Evolutionary conservation across 2,329 filamentous ascomycete species (phyloP).

Genomic region (Paecilomyces formosus): DNA sequence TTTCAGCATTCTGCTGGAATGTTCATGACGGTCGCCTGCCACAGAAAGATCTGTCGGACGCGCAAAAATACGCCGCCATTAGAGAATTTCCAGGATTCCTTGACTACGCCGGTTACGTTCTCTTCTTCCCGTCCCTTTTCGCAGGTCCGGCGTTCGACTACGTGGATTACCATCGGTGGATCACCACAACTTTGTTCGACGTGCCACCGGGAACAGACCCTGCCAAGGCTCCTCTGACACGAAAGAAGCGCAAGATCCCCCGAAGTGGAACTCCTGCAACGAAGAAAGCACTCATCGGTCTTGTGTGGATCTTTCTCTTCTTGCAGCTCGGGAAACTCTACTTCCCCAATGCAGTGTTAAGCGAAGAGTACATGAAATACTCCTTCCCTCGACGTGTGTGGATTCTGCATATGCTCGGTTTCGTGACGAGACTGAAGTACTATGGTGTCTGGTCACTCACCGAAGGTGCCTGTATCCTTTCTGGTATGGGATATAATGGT

Average conservation of each 20-base stretch:
- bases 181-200: constrained; percentile 92
- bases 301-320: constrained; percentile 74
- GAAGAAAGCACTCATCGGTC: constrained; percentile 64
- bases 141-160: constrained; percentile 92
- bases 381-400: constrained; percentile 66
- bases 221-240: constrained; percentile 72
- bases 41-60: constrained; percentile 70
- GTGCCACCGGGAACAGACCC: constrained; percentile 74
- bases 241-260: constrained; percentile 87
- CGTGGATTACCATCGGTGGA: constrained; percentile 83
- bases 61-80: constrained; percentile 76
- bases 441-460: constrained; percentile 93
- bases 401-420: constrained; percentile 73
- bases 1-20: constrained; percentile 96
- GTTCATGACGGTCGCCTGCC: constrained; percentile 83
- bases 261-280: constrained; percentile 79
- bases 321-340: constrained; percentile 65
- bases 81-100: constrained; percentile 65
- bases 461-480: constrained; percentile 88
- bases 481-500: constrained; percentile 90
- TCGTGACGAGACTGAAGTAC: constrained; percentile 83
- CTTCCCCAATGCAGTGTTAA: constrained; percentile 55
- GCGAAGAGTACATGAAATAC: constrained; percentile 59
- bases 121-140: constrained; percentile 91
- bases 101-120: constrained; percentile 81